phyloP scores from a whole-genome alignment of 495 filamentous ascomycete species.

The Penicillium cinerascens region DNA sequence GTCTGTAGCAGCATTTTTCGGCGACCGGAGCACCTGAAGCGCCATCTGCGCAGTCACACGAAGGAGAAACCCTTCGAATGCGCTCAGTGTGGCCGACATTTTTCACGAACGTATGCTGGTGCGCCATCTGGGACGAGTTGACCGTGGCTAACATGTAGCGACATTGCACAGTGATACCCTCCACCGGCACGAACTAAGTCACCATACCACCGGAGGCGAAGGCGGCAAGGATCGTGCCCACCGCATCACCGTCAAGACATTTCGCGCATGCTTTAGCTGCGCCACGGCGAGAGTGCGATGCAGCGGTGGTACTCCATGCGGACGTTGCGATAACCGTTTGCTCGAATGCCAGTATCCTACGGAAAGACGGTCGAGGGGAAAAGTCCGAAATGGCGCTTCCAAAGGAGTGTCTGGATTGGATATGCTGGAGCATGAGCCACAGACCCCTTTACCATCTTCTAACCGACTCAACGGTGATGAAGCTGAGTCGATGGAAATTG shows the following conservation, averaged over 20 bases:
- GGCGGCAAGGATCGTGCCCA: conserved; percentile 39
- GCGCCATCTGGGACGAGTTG: not conserved
- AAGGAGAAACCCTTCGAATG: conserved; percentile 70
- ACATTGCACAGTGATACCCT: conserved; percentile 47
- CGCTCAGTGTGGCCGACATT: conserved; percentile 61
- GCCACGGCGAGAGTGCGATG: conserved; percentile 55
- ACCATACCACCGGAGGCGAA: conserved; percentile 39
- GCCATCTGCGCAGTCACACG: conserved; percentile 67
- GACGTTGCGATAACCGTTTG: conserved; percentile 48
- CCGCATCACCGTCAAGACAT: conserved; percentile 45
- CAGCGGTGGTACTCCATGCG: conserved; percentile 51
- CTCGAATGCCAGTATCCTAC: conserved; percentile 53
- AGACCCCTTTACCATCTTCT: conserved; percentile 4
- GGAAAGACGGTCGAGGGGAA: conserved; percentile 40
- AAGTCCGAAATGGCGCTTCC: conserved; percentile 15
- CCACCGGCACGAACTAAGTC: conserved; percentile 53
- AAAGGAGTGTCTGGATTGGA: conserved; percentile 10
- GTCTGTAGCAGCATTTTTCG: conserved; percentile 58
- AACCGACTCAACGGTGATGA: not conserved
- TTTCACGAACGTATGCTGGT: conserved; percentile 53
- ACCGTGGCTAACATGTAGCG: not conserved
- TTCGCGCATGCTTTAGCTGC: conserved; percentile 54
- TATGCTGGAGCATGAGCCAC: conserved; percentile 11
- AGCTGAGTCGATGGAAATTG: not conserved
- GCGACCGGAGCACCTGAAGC: conserved; percentile 67